phyloP scores from a whole-genome alignment of 306 rosid species.

The Alnus rubra region DNA sequence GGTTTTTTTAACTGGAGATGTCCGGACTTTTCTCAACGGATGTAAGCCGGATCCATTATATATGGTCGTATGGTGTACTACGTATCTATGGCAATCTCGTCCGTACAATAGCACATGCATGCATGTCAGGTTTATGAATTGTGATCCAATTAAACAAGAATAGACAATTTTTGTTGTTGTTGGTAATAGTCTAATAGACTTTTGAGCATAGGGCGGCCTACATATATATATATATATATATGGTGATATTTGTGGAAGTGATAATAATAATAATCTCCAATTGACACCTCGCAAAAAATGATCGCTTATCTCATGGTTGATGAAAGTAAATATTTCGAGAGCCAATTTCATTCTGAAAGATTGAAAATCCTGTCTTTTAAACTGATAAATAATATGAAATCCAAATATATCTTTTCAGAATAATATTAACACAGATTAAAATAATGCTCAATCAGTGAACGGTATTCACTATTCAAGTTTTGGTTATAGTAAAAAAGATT shows the following conservation, averaged over 20 bases:
- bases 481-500: not conserved
- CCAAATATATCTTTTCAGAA: too few relatives aligned
- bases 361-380: too few relatives aligned
- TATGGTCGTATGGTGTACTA: not conserved
- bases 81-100: not conserved
- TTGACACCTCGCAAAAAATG: too few relatives aligned
- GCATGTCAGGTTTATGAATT: slow-evolving; percentile 3
- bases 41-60: not conserved
- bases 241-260: not conserved
- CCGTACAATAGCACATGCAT: slow-evolving; percentile 16
- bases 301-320: too few relatives aligned
- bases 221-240: too few relatives aligned
- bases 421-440: too few relatives aligned
- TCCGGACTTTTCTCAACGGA: too few relatives aligned
- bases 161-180: not conserved
- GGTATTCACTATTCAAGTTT: not conserved
- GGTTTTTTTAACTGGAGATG: not conserved
- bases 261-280: too few relatives aligned
- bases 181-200: not conserved
- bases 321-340: too few relatives aligned
- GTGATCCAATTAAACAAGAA: not conserved
- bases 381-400: too few relatives aligned
- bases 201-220: not conserved
- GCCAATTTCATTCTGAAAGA: too few relatives aligned
- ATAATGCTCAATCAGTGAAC: not conserved